Base-by-base conservation (phyloP, 768 basidiomycete genomes). In the Nidula microcarpa region DNA sequence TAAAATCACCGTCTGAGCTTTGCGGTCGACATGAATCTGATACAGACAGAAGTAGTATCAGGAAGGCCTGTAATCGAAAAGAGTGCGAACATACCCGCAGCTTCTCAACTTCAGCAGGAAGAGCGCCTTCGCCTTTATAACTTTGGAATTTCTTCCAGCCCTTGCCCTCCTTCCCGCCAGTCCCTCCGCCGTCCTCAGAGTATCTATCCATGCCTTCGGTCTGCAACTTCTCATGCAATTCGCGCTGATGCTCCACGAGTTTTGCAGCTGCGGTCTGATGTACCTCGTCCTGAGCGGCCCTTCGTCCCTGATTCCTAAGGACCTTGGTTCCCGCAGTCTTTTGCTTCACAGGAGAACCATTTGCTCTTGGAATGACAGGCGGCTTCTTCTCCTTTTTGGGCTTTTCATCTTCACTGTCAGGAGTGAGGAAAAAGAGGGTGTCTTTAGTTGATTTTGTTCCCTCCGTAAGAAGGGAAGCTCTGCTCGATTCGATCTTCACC, bases 91-190 rank as follows among this genome's bases (percentile, higher is more conserved):
- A 62, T 66, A 97, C 94, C 67, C 89, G 79, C 47, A 94, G 68
- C 55, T 77, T 79, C 55, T 94, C 90, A 5, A 87, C 85, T 53
- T 94, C 88, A n/a, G 77, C 75, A 2, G 96, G 97, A 34, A 98
- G 68, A 48, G 87, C 95, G 11, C 80, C 91, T 64, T 99, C 96
- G 34, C 95, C 89, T 70, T 94, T 94, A 71, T 98, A 99, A 61
- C 94, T 96, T 73, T 93, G 93, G 74, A 96, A 98, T 56, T 86
- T 84, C 67, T 95, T 96, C 89, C 94, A 95, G 11, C 85, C 82
- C 67, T 98, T 98, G 36, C 91, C 92, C 62, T 94, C 87, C 60
- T 91, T 93, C 11, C 87, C 88, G 41, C 80, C 81, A 17, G 75
- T 73, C 0, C 83, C 90, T 34, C 81, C 86, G 6, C 87, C 91